phyloP scores from a whole-genome alignment of 1,139 yeast genomes.

The Taphrina populina region DNA sequence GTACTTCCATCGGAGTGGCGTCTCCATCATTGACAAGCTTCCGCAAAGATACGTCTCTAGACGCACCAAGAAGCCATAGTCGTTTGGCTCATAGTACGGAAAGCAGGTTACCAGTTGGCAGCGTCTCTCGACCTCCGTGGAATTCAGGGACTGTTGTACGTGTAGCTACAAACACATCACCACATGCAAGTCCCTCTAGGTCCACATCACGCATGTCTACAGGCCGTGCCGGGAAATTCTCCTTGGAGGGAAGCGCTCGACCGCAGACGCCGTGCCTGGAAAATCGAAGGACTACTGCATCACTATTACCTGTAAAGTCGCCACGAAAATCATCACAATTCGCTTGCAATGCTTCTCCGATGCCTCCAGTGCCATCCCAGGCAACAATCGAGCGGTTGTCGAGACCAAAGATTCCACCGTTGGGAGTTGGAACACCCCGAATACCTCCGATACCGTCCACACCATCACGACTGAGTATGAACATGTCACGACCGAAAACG shows the following conservation, averaged over 20 bases:
- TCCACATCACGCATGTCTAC: not conserved
- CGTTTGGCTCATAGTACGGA: slow-evolving; percentile 10
- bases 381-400: slow-evolving; percentile 23
- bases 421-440: not conserved
- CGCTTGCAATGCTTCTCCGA: not conserved
- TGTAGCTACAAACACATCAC: not conserved
- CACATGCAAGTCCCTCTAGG: not conserved
- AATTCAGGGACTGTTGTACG: slow-evolving; percentile 24
- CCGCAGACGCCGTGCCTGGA: slow-evolving; percentile 6
- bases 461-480: slow-evolving; percentile 6
- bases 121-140: slow-evolving; percentile 20
- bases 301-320: slow-evolving; percentile 2
- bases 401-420: slow-evolving; percentile 5
- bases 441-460: slow-evolving; percentile 5
- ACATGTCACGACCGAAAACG: not conserved
- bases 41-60: slow-evolving; percentile 22
- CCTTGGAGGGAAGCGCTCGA: not conserved
- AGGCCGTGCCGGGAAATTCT: slow-evolving; percentile 3
- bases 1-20: too few relatives aligned
- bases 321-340: slow-evolving; percentile 1
- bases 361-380: slow-evolving; percentile 16
- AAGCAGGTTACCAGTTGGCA: not conserved
- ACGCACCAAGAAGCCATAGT: slow-evolving; percentile 30
- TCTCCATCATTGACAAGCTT: slow-evolving; percentile 5
- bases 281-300: not conserved